A percentile compares a stretch with the other conserved stretches of the same genome.
phyloP scores from a whole-genome alignment of 108 stramenopile species.

The Fistulifera pelliculosa region DNA sequence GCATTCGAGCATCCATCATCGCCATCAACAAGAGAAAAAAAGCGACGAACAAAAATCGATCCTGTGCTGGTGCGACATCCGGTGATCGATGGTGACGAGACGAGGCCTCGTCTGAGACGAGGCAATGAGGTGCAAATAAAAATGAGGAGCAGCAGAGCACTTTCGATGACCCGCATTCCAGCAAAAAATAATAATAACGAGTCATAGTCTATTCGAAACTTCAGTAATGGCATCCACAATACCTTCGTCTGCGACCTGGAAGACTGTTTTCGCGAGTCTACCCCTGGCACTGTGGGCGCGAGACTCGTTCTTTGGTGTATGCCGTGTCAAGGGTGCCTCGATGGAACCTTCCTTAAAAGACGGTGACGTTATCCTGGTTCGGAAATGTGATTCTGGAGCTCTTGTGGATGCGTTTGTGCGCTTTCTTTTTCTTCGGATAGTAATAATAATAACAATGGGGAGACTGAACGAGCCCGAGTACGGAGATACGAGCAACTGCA shows the following conservation, averaged over 20 bases:
- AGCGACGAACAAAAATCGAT: too few relatives aligned
- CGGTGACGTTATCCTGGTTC: conserved; percentile 56
- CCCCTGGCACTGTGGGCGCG: conserved; percentile 32
- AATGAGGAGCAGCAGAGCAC: too few relatives aligned
- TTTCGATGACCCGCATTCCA: too few relatives aligned
- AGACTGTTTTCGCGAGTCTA: conserved; percentile 13
- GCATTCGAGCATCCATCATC: too few relatives aligned
- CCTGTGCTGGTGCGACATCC: too few relatives aligned
- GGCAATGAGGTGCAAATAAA: too few relatives aligned
- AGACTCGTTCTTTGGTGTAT: conserved; percentile 45
- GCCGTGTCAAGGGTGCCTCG: conserved; percentile 40
- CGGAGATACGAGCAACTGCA: not conserved
- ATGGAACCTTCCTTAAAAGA: conserved; percentile 59
- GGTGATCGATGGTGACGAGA: too few relatives aligned
- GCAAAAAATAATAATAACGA: too few relatives aligned
- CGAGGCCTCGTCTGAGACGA: too few relatives aligned
- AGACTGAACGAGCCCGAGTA: conserved; percentile 1
- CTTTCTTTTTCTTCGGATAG: not conserved
- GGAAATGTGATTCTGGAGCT: conserved; percentile 39
- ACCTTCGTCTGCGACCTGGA: not conserved
- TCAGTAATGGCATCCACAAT: too few relatives aligned
- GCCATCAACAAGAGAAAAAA: too few relatives aligned
- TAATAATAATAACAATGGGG: not conserved
- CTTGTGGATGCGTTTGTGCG: not conserved
- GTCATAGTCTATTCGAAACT: too few relatives aligned